These are phyloP conservation scores for Neurospora pannonica DNA, from an alignment of 495 filamentous ascomycete genomes.

Conservation along the genomic window DNA sequence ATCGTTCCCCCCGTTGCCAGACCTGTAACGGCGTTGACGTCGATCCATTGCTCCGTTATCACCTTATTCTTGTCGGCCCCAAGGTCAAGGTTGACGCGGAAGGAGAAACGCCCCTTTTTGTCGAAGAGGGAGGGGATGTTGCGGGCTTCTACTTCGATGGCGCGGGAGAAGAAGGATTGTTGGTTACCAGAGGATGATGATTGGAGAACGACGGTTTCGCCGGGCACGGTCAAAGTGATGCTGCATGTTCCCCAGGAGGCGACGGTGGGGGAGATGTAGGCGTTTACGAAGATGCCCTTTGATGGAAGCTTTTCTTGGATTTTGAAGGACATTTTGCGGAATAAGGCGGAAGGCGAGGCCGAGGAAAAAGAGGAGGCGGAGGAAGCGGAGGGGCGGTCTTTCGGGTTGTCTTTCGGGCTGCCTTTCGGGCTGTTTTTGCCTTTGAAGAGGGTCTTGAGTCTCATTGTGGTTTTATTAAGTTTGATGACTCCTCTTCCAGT, in stretches of 20 bases:
- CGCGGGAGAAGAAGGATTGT: constrained; percentile 3
- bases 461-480: background rate
- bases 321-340: background rate
- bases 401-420: too few relatives aligned
- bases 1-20: constrained; percentile 37
- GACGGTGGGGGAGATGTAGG: background rate
- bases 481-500: background rate
- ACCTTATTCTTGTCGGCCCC: background rate
- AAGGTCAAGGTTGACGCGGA: constrained; percentile 32
- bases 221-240: background rate
- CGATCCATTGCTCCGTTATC: constrained; percentile 26
- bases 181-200: background rate
- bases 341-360: too few relatives aligned
- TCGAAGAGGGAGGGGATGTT: constrained; percentile 35
- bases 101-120: constrained; percentile 38
- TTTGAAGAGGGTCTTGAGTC: background rate
- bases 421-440: too few relatives aligned
- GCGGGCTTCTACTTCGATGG: constrained; percentile 37
- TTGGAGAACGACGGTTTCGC: background rate
- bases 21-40: constrained; percentile 42
- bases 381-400: too few relatives aligned
- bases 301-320: background rate
- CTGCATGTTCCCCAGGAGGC: background rate
- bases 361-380: too few relatives aligned
- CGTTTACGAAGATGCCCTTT: background rate